Evolutionary conservation across 1,139 yeast genomes (phyloP).

Genomic region (Sugiyamaella castrensis): DNA sequence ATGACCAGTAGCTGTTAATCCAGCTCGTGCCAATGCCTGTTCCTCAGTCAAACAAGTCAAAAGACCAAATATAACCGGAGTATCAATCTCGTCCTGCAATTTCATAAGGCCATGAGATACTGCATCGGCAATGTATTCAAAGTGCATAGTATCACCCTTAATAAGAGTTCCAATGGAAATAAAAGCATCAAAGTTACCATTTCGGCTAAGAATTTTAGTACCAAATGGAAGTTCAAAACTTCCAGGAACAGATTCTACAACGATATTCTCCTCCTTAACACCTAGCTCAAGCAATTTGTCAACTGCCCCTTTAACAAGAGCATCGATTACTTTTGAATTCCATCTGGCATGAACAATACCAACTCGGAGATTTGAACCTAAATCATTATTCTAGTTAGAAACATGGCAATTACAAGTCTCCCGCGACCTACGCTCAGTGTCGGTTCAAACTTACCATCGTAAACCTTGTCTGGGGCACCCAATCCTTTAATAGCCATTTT

Average conservation of each 20-base stretch:
- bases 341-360: slow-evolving; percentile 96
- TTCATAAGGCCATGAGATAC: slow-evolving; percentile 84
- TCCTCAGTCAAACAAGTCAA: slow-evolving; percentile 90
- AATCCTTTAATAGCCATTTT: slow-evolving; percentile 49
- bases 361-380: slow-evolving; percentile 60
- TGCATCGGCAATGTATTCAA: slow-evolving; percentile 92
- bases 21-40: slow-evolving; percentile 92
- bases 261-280: slow-evolving; percentile 72
- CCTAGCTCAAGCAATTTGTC: slow-evolving; percentile 58
- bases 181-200: slow-evolving; percentile 68
- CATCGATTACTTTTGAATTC: slow-evolving; percentile 75
- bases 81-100: slow-evolving; percentile 63
- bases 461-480: slow-evolving; percentile 66
- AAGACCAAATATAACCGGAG: slow-evolving; percentile 90
- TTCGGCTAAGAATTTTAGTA: slow-evolving; percentile 52
- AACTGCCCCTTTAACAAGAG: slow-evolving; percentile 76
- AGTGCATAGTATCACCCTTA: slow-evolving; percentile 97
- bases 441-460: slow-evolving; percentile 46
- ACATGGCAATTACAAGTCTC: neutral
- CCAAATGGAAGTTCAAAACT: slow-evolving; percentile 91
- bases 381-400: neutral
- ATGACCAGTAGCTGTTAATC: slow-evolving; percentile 72
- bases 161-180: slow-evolving; percentile 93
- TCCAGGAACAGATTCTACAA: slow-evolving; percentile 87
- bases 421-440: too few relatives aligned